Evolutionary conservation across 2,329 filamentous ascomycete genomes (phyloP), one percentile per base, ranked within the genome.

Genomic region (Colletotrichum graminicola): DNA sequence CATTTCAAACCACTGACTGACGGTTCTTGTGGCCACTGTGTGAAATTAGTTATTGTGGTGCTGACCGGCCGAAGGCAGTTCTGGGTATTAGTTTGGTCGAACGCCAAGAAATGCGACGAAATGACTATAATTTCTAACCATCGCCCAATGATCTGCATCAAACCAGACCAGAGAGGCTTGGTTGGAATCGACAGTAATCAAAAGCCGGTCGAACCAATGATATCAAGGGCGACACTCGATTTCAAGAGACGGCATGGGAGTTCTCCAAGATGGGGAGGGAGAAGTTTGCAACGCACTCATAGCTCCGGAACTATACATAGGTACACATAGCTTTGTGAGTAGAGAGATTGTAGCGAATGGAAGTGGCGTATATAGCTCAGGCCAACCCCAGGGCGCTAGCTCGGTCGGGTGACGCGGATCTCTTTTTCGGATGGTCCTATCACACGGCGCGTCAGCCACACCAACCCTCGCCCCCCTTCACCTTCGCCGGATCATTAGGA

Each of bases 351-450:
- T 45, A 45, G 62, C 67, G 47, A 66, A 61, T 70, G 55, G 26
- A 21, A 70, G 39, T 39, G 67, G 45, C 62, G 47, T 29, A 41
- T 8, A 43, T 26, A 21, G 32, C 29, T 32, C 54, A 47, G 62
- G 52, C 45, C 54, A 34, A 34, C 36, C 32, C n/a, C 45, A 7
- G 21, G 32, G 43, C 39, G 26, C 14, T 36, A 55, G 62, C 62
- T 65, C 62, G 54, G 66, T 69, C 67, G 67, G 67, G 62, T 70
- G 67, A 70, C 67, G 39, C 60, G 62, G 62, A 32, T 52, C 55
- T 43, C 49, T 29, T 29, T 29, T 34, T 61, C 55, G 67, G 62
- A 54, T 29, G 67, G 43, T 57, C 59, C 60, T 56, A 68, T 68
- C 32, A 52, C 12, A 18, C 54, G 45, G 36, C 54, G 45, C 29